Conservation (phyloP, 1,284 basidiomycete genomes). For the Vanrija humicola region DNA sequence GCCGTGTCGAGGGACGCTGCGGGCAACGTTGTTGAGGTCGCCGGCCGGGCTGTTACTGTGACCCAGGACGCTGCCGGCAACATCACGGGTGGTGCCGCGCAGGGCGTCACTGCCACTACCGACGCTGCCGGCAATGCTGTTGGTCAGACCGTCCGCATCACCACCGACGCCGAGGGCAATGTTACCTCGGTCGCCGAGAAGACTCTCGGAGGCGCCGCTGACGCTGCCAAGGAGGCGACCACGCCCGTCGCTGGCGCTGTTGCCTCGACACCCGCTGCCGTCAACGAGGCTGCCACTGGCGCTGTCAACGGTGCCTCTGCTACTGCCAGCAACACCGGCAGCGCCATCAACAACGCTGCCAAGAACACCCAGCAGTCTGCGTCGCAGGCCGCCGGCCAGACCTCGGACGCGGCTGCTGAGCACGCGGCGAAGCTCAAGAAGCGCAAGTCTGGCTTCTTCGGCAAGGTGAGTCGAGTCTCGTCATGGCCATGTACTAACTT, state of each 20-base stretch:
- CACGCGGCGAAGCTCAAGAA: conserved; percentile 11
- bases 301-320: neutral
- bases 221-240: conserved; percentile 3
- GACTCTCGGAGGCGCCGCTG: neutral
- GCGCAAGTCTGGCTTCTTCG: conserved; percentile 27
- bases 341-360: neutral
- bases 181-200: neutral
- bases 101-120: conserved; percentile 2
- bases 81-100: neutral
- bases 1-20: neutral
- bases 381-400: neutral
- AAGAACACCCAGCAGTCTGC: neutral
- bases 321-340: neutral
- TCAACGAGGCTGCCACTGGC: neutral
- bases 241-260: neutral
- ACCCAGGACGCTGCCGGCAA: neutral
- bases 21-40: neutral
- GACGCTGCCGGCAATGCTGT: neutral
- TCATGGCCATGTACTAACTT: too few species aligned
- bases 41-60: neutral
- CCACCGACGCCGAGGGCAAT: conserved; percentile 3
- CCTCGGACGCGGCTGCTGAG: neutral
- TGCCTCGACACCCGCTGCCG: too few species aligned
- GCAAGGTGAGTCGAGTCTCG: conserved; percentile 4
- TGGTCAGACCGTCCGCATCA: neutral